These are phyloP conservation scores for Colletotrichum scovillei DNA, from an alignment of 2,329 filamentous ascomycete species.

Conservation along the genomic window DNA sequence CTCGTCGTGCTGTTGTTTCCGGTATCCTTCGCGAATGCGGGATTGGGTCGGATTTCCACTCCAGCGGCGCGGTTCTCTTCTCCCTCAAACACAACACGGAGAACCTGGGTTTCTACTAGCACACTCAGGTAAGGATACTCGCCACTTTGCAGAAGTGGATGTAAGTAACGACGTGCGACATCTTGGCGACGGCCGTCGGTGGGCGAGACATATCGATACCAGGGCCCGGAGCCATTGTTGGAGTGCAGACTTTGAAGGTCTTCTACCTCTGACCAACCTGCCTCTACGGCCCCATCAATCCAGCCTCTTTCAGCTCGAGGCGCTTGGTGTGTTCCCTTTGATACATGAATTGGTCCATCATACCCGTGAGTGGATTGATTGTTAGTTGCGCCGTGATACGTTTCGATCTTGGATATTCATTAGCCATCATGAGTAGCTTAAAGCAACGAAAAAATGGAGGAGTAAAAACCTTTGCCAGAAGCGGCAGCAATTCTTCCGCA, in stretches of 20 bases:
- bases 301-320: conserved; percentile 55
- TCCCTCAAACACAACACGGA: conserved; percentile 51
- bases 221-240: conserved; percentile 39
- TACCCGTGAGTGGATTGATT: conserved; percentile 55
- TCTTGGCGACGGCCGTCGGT: conserved; percentile 56
- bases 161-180: conserved; percentile 42
- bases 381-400: conserved; percentile 55
- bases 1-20: conserved; percentile 34
- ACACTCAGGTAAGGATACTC: conserved; percentile 45
- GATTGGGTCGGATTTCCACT: conserved; percentile 60
- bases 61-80: conserved; percentile 55
- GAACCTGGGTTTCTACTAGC: conserved; percentile 42
- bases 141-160: conserved; percentile 42
- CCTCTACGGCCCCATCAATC: conserved; percentile 53
- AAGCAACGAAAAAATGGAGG: fast-evolving
- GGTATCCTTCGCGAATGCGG: conserved; percentile 46
- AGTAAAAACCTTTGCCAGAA: conserved; percentile 44
- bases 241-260: conserved; percentile 60
- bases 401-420: conserved; percentile 52
- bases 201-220: conserved; percentile 39
- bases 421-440: background rate
- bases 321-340: conserved; percentile 55
- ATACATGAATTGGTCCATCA: conserved; percentile 60
- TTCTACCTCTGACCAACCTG: conserved; percentile 58
- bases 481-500: conserved; percentile 45